These are phyloP conservation scores for Chlorella ohadii DNA, from an alignment of 139 green algal species.

Conservation along the genomic window DNA sequence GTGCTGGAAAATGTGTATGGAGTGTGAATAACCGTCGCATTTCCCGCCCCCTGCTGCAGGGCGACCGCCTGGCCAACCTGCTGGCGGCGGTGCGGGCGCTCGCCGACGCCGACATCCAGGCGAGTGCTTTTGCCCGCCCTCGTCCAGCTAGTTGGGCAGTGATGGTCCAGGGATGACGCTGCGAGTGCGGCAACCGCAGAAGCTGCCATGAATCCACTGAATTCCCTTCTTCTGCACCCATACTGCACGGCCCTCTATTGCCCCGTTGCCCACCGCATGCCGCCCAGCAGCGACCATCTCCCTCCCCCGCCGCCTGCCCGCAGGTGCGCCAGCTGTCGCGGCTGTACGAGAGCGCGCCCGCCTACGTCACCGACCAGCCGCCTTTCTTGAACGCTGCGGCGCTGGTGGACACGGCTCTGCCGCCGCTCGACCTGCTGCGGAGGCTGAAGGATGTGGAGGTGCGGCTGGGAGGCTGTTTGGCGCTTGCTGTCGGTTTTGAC, in stretches of 20 bases:
- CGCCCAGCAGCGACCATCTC: not conserved
- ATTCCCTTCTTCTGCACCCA: not conserved
- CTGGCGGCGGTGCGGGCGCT: constrained; percentile 27
- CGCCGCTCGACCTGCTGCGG: constrained; percentile 68
- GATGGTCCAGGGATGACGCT: too few relatives aligned
- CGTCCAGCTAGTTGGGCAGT: too few relatives aligned
- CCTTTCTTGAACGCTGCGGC: constrained; percentile 91
- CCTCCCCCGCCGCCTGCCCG: not conserved
- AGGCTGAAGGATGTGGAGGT: constrained; percentile 84
- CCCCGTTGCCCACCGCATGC: too few relatives aligned
- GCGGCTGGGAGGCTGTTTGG: too few relatives aligned
- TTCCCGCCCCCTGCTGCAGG: constrained; percentile 11
- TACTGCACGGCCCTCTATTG: too few relatives aligned
- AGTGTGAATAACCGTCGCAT: not conserved
- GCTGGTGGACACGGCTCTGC: constrained; percentile 65
- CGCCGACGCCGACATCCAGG: not conserved
- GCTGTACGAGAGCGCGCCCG: constrained; percentile 89
- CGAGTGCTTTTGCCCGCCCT: not conserved
- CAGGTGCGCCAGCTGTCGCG: constrained; percentile 73
- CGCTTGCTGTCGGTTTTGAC: too few relatives aligned
- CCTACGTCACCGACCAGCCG: constrained; percentile 87
- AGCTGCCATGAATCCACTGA: not conserved
- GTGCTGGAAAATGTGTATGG: not conserved
- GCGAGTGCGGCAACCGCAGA: too few relatives aligned
- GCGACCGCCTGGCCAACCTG: constrained; percentile 44